A percentile compares a stretch with the other conserved stretches of the same genome.
phyloP scores from a whole-genome alignment of 495 filamentous ascomycete species.

The Margaritispora aquatica region DNA sequence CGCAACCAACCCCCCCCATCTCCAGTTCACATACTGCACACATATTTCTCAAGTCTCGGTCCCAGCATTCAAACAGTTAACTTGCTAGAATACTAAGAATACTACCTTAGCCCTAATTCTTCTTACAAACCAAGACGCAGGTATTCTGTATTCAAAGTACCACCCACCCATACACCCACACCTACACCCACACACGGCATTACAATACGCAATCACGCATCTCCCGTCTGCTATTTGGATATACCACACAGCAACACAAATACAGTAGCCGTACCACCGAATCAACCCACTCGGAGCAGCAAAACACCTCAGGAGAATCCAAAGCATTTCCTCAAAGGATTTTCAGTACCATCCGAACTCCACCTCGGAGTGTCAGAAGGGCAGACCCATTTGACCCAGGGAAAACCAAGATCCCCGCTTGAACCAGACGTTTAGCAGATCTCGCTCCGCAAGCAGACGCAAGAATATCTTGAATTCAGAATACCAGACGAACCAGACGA shows the following conservation, averaged over 20 bases:
- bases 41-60: not conserved
- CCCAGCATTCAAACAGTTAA: too few relatives aligned
- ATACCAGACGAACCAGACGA: not conserved
- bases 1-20: too few relatives aligned
- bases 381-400: too few relatives aligned
- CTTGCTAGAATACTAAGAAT: too few relatives aligned
- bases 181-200: not conserved
- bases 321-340: not conserved
- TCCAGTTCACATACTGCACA: too few relatives aligned
- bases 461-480: not conserved
- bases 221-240: constrained; percentile 9
- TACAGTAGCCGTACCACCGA: not conserved
- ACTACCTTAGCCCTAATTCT: not conserved
- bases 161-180: not conserved
- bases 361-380: not conserved
- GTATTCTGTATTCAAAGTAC: too few relatives aligned
- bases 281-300: not conserved
- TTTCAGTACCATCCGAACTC: not conserved
- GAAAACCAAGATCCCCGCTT: not conserved
- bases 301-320: not conserved
- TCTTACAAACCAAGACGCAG: not conserved
- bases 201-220: not conserved
- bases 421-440: not conserved
- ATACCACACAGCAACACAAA: not conserved
- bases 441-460: not conserved